These are phyloP conservation scores for Thoreauomyces humboldtii DNA, from an alignment of 192 early-diverging fungal genomes.

Conservation along the genomic window DNA sequence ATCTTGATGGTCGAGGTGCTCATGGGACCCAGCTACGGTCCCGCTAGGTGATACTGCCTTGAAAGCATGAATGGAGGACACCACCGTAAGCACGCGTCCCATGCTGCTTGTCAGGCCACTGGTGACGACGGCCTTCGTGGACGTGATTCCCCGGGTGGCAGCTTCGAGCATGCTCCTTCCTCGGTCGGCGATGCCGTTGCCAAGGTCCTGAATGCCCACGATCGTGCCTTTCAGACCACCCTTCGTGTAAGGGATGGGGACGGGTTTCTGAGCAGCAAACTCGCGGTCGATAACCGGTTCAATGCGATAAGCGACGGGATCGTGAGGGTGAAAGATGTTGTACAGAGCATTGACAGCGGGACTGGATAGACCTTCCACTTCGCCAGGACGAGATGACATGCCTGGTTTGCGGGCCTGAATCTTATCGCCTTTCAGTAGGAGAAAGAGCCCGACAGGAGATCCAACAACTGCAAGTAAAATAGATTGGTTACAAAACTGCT, in stretches of 20 bases:
- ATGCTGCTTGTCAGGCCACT: conserved; percentile 39
- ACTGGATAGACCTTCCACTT: conserved; percentile 29
- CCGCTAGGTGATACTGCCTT: too few species aligned
- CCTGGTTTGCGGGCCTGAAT: conserved; percentile 32
- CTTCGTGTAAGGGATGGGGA: conserved; percentile 74
- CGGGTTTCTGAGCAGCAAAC: conserved; percentile 65
- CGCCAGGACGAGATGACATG: neutral
- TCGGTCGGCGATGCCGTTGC: conserved; percentile 63
- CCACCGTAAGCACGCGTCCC: conserved; percentile 16
- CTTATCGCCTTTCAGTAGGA: conserved; percentile 72
- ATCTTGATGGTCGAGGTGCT: neutral
- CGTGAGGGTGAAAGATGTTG: conserved; percentile 76
- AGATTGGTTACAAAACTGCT: conserved; percentile 5
- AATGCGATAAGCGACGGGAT: conserved; percentile 72
- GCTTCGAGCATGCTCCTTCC: conserved; percentile 66
- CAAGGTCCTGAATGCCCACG: conserved; percentile 66
- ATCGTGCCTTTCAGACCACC: conserved; percentile 67
- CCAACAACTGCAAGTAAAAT: conserved; percentile 52
- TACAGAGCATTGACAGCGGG: conserved; percentile 73
- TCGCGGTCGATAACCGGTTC: conserved; percentile 67
- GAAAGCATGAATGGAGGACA: conserved; percentile 22
- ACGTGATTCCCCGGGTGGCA: conserved; percentile 46
- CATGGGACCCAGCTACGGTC: neutral
- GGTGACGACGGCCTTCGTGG: conserved; percentile 58
- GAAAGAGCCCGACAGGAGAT: conserved; percentile 79